A percentile compares a stretch with the other conserved stretches of the same genome.
Conservation (phyloP, 2,329 filamentous ascomycete species). For the Pyrenochaeta sp. region DNA sequence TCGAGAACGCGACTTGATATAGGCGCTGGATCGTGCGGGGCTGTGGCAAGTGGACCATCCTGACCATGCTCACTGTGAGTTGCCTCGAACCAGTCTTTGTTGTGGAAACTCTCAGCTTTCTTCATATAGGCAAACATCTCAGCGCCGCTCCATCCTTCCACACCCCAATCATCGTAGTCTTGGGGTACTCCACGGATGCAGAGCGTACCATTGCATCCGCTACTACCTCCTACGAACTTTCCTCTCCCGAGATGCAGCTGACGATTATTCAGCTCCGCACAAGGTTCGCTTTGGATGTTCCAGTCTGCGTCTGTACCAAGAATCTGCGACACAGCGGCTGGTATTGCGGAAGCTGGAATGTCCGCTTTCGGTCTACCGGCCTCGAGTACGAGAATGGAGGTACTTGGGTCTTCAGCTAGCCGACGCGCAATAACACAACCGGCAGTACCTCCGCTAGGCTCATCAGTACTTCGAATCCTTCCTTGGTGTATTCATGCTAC, state of each 20-base stretch:
- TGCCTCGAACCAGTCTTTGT: constrained; percentile 64
- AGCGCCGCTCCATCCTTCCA: constrained; percentile 62
- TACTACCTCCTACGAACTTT: constrained; percentile 59
- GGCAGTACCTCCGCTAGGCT: constrained; percentile 54
- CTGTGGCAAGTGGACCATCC: constrained; percentile 60
- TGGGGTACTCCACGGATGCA: constrained; percentile 58
- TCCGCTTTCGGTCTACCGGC: constrained; percentile 44
- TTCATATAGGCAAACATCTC: constrained; percentile 64
- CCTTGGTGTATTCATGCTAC: neutral
- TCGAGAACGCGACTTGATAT: constrained; percentile 51
- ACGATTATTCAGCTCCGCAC: constrained; percentile 49
- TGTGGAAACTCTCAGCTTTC: constrained; percentile 66
- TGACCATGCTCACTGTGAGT: constrained; percentile 53
- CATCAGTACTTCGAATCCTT: neutral
- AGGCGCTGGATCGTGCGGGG: constrained; percentile 65
- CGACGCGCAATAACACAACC: constrained; percentile 58
- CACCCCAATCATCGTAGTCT: constrained; percentile 62
- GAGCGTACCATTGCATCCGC: constrained; percentile 58
- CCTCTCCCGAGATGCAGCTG: constrained; percentile 57
- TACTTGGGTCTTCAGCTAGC: constrained; percentile 52
- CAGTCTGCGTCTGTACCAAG: constrained; percentile 59
- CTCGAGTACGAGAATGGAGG: constrained; percentile 53
- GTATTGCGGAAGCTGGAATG: constrained; percentile 18
- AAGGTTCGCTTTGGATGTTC: constrained; percentile 55
- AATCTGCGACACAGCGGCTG: constrained; percentile 49